Base-by-base conservation (phyloP, 139 green algal species). In the Microglena sp. region DNA sequence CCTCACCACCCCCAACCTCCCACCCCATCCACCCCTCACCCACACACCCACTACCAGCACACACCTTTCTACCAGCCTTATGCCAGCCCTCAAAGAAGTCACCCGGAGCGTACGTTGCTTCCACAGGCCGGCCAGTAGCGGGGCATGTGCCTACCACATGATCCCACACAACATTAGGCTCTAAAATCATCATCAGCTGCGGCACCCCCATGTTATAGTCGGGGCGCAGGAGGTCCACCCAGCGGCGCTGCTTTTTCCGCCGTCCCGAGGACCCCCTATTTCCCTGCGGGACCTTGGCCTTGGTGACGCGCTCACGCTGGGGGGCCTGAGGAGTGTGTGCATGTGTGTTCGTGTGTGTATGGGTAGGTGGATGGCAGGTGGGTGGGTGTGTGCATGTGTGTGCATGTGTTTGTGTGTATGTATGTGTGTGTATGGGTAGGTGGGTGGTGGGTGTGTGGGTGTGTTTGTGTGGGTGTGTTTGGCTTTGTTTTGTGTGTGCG, bases 131-230 rank as follows among this genome's bases (percentile, higher is more conserved):
- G 1, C 67, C 66, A 15, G 78, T 30, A 22, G 28, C 62, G 5
- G 32, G 4, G 1, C 26, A 33, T 21, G 24, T 33, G 43, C 65
- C 65, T 5, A 60, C 59, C 40, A 55, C 73, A 60, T 86, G 78
- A 4, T 75, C 62, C 77, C 80, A 88, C 18, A 88, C 82, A 2
- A 88, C 60, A 27, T 86, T 88, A 18, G 82, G 82, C 69, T 88
- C 77, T 31, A 88, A 55, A 11, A 88, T 71, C 72, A 76, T 73
- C 68, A 88, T 77, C 22, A 88, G 76, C 53, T 77, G 74, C 0
- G 82, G 82, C n/a, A 88, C 71, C 0, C 78, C 77, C 62, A 83
- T 66, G 55, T 84, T 78, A 6, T 73, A 31, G n/a, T 82, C 72
- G 7, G 76, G 73, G 2, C 32, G 32, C 4, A 88, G 71, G 24